These are phyloP conservation scores for Candida piceae DNA, from an alignment of 805 yeast species.

Conservation along the genomic window DNA sequence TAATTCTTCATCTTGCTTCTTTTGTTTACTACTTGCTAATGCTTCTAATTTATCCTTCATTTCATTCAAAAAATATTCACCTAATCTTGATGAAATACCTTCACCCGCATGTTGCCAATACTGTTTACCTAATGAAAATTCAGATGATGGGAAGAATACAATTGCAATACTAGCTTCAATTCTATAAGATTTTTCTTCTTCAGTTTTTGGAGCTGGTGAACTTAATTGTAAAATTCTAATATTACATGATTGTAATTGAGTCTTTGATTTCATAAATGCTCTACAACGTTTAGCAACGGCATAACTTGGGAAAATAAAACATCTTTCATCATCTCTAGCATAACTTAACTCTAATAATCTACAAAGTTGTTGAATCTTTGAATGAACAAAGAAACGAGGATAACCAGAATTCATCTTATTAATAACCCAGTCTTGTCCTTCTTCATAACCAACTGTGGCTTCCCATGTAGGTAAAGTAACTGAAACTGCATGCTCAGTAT, in stretches of 20 bases:
- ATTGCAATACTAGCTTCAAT: slow-evolving; percentile 69
- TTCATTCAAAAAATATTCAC: slow-evolving; percentile 74
- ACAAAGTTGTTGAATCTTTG: slow-evolving; percentile 52
- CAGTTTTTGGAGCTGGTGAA: slow-evolving; percentile 59
- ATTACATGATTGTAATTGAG: slow-evolving; percentile 29
- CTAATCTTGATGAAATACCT: slow-evolving; percentile 87
- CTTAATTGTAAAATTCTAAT: slow-evolving; percentile 69
- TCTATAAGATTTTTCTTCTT: slow-evolving; percentile 53
- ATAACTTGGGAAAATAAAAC: slow-evolving; percentile 74
- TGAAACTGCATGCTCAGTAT: slow-evolving; percentile 89
- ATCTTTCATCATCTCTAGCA: slow-evolving; percentile 73
- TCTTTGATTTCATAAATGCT: slow-evolving; percentile 56
- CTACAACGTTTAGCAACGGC: slow-evolving; percentile 80
- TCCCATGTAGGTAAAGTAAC: slow-evolving; percentile 96
- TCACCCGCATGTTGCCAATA: slow-evolving; percentile 99
- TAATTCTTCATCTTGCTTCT: too few species aligned
- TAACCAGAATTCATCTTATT: slow-evolving; percentile 79
- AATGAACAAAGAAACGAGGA: slow-evolving; percentile 77
- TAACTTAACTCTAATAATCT: slow-evolving; percentile 56
- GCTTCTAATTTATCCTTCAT: slow-evolving; percentile 38
- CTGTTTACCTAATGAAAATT: slow-evolving; percentile 62
- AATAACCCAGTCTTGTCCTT: slow-evolving; percentile 79
- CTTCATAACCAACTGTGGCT: slow-evolving; percentile 88
- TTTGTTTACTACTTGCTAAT: slow-evolving; percentile 18
- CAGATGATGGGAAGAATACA: slow-evolving; percentile 66